Base-by-base conservation (phyloP, 495 filamentous ascomycete genomes). In the Neurospora sp. region DNA sequence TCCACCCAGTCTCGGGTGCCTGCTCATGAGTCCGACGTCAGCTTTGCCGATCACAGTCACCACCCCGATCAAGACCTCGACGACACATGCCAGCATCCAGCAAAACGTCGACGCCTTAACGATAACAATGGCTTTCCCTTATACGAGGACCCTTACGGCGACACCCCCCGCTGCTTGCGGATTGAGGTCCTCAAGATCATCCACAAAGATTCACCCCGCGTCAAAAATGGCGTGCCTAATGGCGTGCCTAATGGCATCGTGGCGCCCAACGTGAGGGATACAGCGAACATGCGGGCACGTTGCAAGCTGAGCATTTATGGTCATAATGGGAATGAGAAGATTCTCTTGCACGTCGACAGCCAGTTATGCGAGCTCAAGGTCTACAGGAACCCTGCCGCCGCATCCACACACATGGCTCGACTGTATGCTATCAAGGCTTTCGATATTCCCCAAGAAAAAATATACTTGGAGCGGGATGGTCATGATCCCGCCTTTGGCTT, bases 141-240 rank as follows among this genome's bases (percentile, higher is more conserved):
- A n/a, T 77, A 72, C 39, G 77, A 79, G 69, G 72, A 77, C 72
- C 53, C 53, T 18, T 72, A 79, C 68, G 71, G 72, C 20, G 73
- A 78, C 16, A 61, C 75, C 18, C 77, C 77, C 4, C 73, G 84
- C 59, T 77, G 81, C 8, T 79, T 87, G 40, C 82, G 82, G 37
- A 81, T 87, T 68, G 83, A 87, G 70, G 73, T 86, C 53, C 78
- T 84, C 70, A 83, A 84, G 71, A 83, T 87, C 71, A 80, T 74
- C 39, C 83, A 84, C 80, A 82, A 82, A 70, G 80, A 83, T 69
- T 76, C 80, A 35, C 80, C 81, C 9, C 77, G 80, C 14, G 41
- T 78, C 20, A 80, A 79, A 69, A 83, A 78, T 73, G 80, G 80
- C 74, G 75, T 83, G 45, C 71, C 83, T n/a, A 83, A 78, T 73